Percentiles rank a stretch among this genome's conserved stretches.
Evolutionary conservation across 352 stramenopile genomes (phyloP).

Genomic region (Globisporangium megalacanthum): DNA sequence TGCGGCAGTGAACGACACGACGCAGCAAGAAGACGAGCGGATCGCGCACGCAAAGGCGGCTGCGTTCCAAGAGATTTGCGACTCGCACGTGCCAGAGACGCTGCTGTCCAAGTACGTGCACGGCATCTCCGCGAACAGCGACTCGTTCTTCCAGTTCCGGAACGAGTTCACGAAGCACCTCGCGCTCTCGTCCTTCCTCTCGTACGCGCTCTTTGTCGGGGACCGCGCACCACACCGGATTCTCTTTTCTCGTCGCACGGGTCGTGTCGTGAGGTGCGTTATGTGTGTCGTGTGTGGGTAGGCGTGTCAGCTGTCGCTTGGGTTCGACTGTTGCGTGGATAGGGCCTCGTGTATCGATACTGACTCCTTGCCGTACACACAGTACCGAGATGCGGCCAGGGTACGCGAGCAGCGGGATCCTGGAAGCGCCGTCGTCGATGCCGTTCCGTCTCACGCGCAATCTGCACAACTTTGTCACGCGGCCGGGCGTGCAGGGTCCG

Average conservation of each 20-base stretch:
- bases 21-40: slow-evolving; percentile 56
- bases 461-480: slow-evolving; percentile 85
- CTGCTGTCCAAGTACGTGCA: slow-evolving; percentile 85
- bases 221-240: slow-evolving; percentile 82
- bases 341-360: no score
- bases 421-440: slow-evolving; percentile 78
- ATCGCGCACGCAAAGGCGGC: slow-evolving; percentile 54
- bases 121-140: slow-evolving; percentile 57
- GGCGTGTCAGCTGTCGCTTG: neutral
- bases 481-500: slow-evolving; percentile 72
- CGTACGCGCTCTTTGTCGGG: slow-evolving; percentile 81
- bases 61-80: slow-evolving; percentile 81
- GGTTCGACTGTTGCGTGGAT: neutral
- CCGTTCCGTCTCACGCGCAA: slow-evolving; percentile 89
- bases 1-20: slow-evolving; percentile 22
- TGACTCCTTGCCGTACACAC: neutral
- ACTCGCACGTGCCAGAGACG: slow-evolving; percentile 73
- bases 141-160: slow-evolving; percentile 85
- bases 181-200: slow-evolving; percentile 80
- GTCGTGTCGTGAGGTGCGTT: slow-evolving; percentile 56
- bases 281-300: neutral
- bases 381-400: slow-evolving; percentile 79
- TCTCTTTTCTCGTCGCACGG: slow-evolving; percentile 74
- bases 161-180: slow-evolving; percentile 85
- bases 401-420: slow-evolving; percentile 78